A percentile compares a stretch with the other conserved stretches of the same genome.
Conservation (phyloP, 2,329 filamentous ascomycete species). For the Paecilomyces variotii region DNA sequence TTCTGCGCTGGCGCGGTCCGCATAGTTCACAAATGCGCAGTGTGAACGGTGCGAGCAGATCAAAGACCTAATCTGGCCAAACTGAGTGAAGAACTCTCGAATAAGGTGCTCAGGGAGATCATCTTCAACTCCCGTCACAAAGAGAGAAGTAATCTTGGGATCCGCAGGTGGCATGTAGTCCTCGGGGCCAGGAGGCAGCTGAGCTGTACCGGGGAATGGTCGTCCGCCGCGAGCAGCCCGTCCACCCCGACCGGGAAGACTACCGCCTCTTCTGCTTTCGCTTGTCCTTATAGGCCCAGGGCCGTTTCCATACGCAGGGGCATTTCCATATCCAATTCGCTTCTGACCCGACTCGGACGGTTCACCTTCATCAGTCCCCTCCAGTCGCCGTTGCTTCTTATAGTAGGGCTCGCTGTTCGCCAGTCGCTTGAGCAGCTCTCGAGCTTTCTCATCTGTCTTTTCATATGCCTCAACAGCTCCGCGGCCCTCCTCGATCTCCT, state of each 20-base stretch:
- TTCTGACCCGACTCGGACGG: slow-evolving; percentile 34
- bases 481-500: slow-evolving; percentile 84
- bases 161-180: slow-evolving; percentile 83
- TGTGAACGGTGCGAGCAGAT: slow-evolving; percentile 96
- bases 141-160: slow-evolving; percentile 80
- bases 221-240: slow-evolving; percentile 44
- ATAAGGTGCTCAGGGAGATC: slow-evolving; percentile 89
- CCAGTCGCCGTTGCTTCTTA: slow-evolving; percentile 72
- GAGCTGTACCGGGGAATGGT: slow-evolving; percentile 61
- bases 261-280: slow-evolving; percentile 39
- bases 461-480: slow-evolving; percentile 84
- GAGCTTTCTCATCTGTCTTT: slow-evolving; percentile 93
- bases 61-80: slow-evolving; percentile 83
- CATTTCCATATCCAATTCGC: slow-evolving; percentile 35
- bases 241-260: slow-evolving; percentile 39
- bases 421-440: slow-evolving; percentile 74
- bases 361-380: slow-evolving; percentile 44
- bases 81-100: slow-evolving; percentile 79
- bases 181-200: slow-evolving; percentile 69
- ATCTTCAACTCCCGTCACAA: slow-evolving; percentile 91
- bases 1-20: slow-evolving; percentile 76
- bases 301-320: slow-evolving; percentile 41
- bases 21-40: slow-evolving; percentile 93
- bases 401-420: slow-evolving; percentile 95
- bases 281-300: slow-evolving; percentile 69